Percentiles rank a stretch among this genome's conserved stretches.
Conservation (phyloP, 768 basidiomycete genomes). For the Naganishia friedmannii region DNA sequence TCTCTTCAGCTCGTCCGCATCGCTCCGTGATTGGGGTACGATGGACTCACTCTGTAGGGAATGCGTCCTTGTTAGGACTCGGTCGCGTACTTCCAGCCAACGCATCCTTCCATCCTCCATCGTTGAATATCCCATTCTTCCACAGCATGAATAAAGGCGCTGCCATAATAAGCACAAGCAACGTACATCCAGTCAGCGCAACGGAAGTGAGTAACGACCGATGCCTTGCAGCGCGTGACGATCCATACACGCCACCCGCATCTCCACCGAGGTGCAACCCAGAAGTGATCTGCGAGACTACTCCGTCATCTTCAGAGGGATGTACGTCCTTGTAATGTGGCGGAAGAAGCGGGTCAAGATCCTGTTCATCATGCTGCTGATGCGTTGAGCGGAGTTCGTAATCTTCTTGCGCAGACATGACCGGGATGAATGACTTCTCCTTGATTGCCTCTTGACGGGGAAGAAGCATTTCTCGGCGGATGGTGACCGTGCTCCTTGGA, state of each 20-base stretch:
- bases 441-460: background rate
- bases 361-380: background rate
- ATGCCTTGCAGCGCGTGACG: background rate
- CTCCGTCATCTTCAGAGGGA: background rate
- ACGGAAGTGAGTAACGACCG: conserved; percentile 2
- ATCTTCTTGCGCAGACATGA: conserved; percentile 4
- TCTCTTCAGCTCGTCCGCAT: background rate
- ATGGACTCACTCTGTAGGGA: conserved; percentile 46
- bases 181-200: conserved; percentile 1
- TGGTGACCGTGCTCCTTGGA: no score
- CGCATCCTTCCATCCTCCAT: conserved; percentile 15
- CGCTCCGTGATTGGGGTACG: background rate
- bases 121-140: conserved; percentile 8
- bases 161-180: conserved; percentile 18
- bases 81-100: background rate
- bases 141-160: conserved; percentile 20
- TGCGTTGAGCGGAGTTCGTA: conserved; percentile 4
- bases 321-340: conserved; percentile 8
- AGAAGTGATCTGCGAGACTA: background rate
- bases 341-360: conserved; percentile 18
- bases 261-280: background rate
- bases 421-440: background rate
- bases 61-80: conserved; percentile 36
- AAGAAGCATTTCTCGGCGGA: background rate
- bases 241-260: background rate